Base-by-base conservation (phyloP, 2,329 filamentous ascomycete genomes). In the Aureobasidium pullulans region DNA sequence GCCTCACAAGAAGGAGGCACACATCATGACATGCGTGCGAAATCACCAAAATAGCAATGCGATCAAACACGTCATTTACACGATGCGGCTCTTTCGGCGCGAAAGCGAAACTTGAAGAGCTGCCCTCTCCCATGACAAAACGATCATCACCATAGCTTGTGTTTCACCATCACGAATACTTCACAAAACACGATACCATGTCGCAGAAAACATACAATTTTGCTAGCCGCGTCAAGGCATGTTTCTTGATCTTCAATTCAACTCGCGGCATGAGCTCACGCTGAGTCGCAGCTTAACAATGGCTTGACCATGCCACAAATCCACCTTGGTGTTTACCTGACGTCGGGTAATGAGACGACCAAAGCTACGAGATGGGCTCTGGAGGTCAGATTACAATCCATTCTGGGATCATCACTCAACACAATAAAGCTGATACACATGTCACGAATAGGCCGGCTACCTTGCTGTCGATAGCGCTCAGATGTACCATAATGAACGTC, bases 301-400 rank as follows among this genome's bases (percentile, higher is more conserved):
- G 84, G 85, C 68, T 74, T 81, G 59, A 76, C 77, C 13, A 89
- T 90, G 72, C 88, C 88, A 13, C 82, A 81, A 66, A 84, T 90
- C 64, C 87, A 90, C 64, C 80, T 90, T 1, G 88, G 88, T 4
- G 82, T 90, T 10, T 91, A 90, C 73, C 78, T 87, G 74, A 88
- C 87, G 71, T 82, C 80, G 3, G 83, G 85, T 1, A 70, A 70
- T 29, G 84, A 89, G 67, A 84, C 83, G 16, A 76, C 74, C 9
- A 70, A 76, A 29, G 78, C 86, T 1, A 84, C 89, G 16, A 74
- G 73, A 47, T 81, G 75, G 71, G 85, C 80, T 9, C 75, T 88
- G 1, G 74, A 77, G 56, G 19, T 19, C 19, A 19, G 19, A 19
- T 19, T 19, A 19, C 19, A 19, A 19, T 19, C 19, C 19, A 19